Evolutionary conservation across 1,139 yeast genomes (phyloP), one percentile per base, ranked within the genome.

Genomic region (Hyphopichia burtonii): DNA sequence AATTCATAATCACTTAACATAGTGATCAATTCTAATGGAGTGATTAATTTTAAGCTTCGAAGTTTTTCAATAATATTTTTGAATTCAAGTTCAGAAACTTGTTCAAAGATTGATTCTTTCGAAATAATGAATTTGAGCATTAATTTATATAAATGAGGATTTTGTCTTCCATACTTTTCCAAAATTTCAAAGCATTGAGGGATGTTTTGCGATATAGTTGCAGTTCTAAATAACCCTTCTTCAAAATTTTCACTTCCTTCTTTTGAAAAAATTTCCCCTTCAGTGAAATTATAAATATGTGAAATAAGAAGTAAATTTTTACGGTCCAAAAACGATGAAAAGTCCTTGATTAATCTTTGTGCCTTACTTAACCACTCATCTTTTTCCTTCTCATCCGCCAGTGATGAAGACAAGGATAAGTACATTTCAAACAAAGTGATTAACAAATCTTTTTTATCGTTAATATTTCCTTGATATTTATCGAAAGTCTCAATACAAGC

Each of bases 401-500:
- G 10, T 11, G 38, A 27, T n/a, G 38, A 36, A 12, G 89, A 79
- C 43, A 87, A 63, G 0, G 83, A 74, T 34, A 91, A 66, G 52
- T 93, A 93, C 71, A 88, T 72, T 55, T 93, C 98, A 56, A 83
- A 86, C 35, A 93, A 66, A 0, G 97, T 89, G 9, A 86, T 79
- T 42, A 87, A 66, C 31, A 91, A 72, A 39, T 86, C 96, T 42
- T 75, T 77, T 50, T 82, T 80, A 53, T 89, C 96, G 48, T 77
- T 76, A 16, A 69, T 68, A 44, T 81, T 77, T 0, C 94, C 95
- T 46, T 86, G 93, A 55, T 82, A 86, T 46, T 74, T 76, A 45
- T 86, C 91, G 58, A 87, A 87, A 8, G 87, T 76, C 51, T 85
- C 89, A 15, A 90, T 67, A 54, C 97, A 89, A 0, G 98, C 97